Evolutionary conservation across 768 basidiomycete genomes (phyloP), one percentile per base, ranked within the genome.

Genomic region (Boletus rubroflammeus): DNA sequence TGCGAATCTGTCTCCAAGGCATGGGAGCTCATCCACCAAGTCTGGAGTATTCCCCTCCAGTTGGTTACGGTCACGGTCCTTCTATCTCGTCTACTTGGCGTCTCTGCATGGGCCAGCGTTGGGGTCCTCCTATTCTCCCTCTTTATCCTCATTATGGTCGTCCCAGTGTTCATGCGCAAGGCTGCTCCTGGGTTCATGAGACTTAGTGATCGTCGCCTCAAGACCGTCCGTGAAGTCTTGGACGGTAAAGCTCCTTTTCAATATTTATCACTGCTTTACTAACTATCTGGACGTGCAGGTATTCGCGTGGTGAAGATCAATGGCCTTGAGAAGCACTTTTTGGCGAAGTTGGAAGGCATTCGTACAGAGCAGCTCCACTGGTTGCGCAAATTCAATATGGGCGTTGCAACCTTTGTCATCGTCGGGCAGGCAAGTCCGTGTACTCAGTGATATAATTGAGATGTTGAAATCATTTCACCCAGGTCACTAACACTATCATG

Each of bases 121-220:
- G 67, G 67, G 28, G 63, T 64, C 25, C 59, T 68, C 21, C 36
- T 62, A 1, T 42, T 68, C 19, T 52, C 44, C 8, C 67, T 68
- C 42, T 42, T 68, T 45, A 19, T 64, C 38, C 57, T 68, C 46
- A 58, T 68, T 10, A 66, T 67, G 63, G 63, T 68, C 15, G 65
- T 68, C n/a, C 67, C 67, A 3, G 39, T 67, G 36, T 69, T 68
- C 55, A 68, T 68, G 67, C 65, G 65, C 52, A 69, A 59, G 42
- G 68, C 67, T 19, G 65, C 63, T 38, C 67, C 67, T 14, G 46
- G 52, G 53, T 69, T 68, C 51, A 58, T 68, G 62, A 58, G 53
- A 35, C 54, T 67, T 10, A 67, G 67, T 50, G 67, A 68, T 25
- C 59, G 53, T 17, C 67, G 67, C 23, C 61, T 68, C 25, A 68